These are phyloP conservation scores for Closterium sp. DNA, from an alignment of 139 green algal genomes.

Conservation along the genomic window DNA sequence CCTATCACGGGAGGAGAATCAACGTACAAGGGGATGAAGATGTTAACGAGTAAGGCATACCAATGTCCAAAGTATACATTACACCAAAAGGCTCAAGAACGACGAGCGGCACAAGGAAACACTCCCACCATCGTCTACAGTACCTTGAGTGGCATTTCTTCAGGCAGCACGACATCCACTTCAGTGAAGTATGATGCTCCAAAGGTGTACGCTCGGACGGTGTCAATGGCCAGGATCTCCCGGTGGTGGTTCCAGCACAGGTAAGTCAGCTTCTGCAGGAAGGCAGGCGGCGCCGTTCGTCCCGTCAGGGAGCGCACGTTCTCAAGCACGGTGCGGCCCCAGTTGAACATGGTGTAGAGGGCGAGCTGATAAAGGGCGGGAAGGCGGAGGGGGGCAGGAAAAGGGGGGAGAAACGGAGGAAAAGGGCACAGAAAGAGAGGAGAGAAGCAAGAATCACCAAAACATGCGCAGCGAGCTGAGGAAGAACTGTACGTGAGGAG, in stretches of 20 bases:
- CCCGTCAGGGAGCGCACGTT: constrained; percentile 61
- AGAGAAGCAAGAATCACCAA: neutral
- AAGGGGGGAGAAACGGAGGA: too few species aligned
- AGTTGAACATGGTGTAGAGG: constrained; percentile 59
- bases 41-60: neutral
- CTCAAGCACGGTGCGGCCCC: constrained; percentile 55
- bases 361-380: constrained; percentile 38
- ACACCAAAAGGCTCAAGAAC: neutral
- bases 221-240: constrained; percentile 61
- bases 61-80: neutral
- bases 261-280: constrained; percentile 60
- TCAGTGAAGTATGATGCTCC: constrained; percentile 60
- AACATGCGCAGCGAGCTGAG: neutral
- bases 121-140: too few species aligned
- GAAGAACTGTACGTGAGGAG: neutral
- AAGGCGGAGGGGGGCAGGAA: too few species aligned
- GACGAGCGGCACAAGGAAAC: neutral
- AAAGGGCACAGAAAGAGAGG: too few species aligned
- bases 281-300: constrained; percentile 42
- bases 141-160: neutral
- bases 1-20: constrained; percentile 10
- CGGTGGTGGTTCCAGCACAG: constrained; percentile 61
- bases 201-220: constrained; percentile 63
- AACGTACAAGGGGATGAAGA: neutral
- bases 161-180: constrained; percentile 64